phyloP scores from a whole-genome alignment of 2,329 filamentous ascomycete genomes.

The Mycosphaerella sp. region DNA sequence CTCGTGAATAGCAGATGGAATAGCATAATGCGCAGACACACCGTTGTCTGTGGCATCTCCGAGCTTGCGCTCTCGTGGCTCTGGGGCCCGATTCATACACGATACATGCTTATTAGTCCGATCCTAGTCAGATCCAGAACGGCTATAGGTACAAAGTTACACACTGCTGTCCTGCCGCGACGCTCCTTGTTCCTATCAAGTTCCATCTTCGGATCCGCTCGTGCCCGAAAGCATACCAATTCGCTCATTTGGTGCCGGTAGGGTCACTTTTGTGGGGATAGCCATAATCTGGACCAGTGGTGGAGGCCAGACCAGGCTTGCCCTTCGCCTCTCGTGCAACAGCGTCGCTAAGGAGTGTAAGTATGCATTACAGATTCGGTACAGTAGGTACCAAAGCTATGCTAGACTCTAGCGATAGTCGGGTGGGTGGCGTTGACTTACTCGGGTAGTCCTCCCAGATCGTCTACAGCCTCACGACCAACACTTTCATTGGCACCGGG shows the following conservation, averaged over 20 bases:
- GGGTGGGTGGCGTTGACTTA: background rate
- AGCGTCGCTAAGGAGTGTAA: slow-evolving; percentile 43
- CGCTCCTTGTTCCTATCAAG: background rate
- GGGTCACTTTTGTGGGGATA: slow-evolving; percentile 40
- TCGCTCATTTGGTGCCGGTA: slow-evolving; percentile 16
- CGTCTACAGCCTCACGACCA: slow-evolving; percentile 58
- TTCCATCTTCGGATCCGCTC: background rate
- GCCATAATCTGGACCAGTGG: slow-evolving; percentile 39
- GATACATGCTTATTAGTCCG: background rate
- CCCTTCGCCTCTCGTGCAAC: slow-evolving; percentile 44
- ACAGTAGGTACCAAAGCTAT: background rate
- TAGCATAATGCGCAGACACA: too few species aligned
- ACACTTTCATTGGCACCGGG: slow-evolving; percentile 51
- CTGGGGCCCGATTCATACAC: background rate
- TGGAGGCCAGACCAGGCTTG: slow-evolving; percentile 39
- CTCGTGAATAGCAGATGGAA: too few species aligned
- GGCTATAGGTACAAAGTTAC: background rate
- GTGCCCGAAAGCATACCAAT: background rate
- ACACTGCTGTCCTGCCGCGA: background rate
- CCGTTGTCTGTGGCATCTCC: too few species aligned
- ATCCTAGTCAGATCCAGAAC: background rate
- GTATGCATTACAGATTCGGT: background rate
- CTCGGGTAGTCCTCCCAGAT: slow-evolving; percentile 50
- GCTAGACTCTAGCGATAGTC: background rate
- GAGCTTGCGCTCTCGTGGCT: too few species aligned